Evolutionary conservation across 1,284 basidiomycete species (phyloP), one percentile per base, ranked within the genome.

Genomic region (Cryptococcus neoformans): DNA sequence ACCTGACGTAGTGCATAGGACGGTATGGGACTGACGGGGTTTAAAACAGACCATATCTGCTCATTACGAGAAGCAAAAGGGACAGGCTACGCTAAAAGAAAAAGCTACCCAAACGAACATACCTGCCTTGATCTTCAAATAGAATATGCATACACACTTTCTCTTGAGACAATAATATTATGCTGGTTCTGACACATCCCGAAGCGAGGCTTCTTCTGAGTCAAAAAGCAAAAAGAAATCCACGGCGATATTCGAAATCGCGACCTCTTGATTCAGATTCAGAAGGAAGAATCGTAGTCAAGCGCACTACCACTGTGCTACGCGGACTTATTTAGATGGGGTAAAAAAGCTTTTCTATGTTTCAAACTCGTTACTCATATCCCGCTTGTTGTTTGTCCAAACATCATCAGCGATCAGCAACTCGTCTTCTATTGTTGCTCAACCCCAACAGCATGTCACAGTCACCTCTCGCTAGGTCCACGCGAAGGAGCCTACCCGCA

Each of bases 381-480:
- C n/a, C n/a, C n/a, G n/a, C n/a, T n/a, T n/a, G n/a, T 28, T 28
- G 28, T 28, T 28, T 28, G 28, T 28, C 28, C 28, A 28, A 28
- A 28, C 28, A 28, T 28, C n/a, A n/a, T n/a, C 21, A 21, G 28
- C 4, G 28, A 28, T 44, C 42, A 4, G 4, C 12, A 4, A 44
- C n/a, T 44, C 42, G 14, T 17, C 21, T n/a, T 17, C 21, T 14
- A n/a, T 21, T 44, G 12, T 12, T 44, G 7, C 10, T 44, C 42
- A 44, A 10, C 12, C 1, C n/a, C n/a, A 21, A 7, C 42, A 36
- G 11, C n/a, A 75, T 75, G 73, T 75, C 73, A 10, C 72, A 74
- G 59, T 74, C 72, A n/a, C 72, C 70, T 1, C 60, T 75, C 0
- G 69, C 71, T 28, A 58, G 70, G 1, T 63, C 64, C 9, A 62